Percentiles rank a stretch among this genome's conserved stretches.
Evolutionary conservation across 371 early-diverging fungal genomes (phyloP).

Genomic region (Rhizopus delemar): DNA sequence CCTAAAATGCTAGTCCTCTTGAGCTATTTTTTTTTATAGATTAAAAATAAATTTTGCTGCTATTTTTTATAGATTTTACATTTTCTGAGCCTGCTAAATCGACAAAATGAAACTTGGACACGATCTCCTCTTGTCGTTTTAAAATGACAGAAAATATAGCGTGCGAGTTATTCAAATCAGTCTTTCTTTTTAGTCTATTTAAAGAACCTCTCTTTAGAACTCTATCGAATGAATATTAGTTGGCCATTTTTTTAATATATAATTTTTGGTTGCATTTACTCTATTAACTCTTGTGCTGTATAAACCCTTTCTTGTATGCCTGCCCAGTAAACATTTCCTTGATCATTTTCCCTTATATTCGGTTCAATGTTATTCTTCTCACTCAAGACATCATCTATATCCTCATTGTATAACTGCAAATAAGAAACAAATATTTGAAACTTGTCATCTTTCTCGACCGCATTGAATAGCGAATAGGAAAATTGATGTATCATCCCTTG

Average conservation of each 20-base stretch:
- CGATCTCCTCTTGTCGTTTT: conserved; percentile 1
- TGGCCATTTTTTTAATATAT: no score
- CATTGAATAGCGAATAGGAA: conserved; percentile 57
- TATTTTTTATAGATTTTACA: conserved; percentile 10
- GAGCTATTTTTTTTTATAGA: conserved; percentile 10
- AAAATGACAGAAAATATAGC: conserved; percentile 88
- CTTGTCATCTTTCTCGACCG: conserved; percentile 29
- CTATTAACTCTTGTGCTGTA: conserved; percentile 70
- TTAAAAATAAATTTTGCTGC: conserved; percentile 19
- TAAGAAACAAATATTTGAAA: conserved; percentile 68
- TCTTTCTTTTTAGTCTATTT: conserved; percentile 93
- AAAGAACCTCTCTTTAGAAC: conserved; percentile 69
- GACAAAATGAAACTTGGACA: conserved; percentile 40
- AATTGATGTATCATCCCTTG: conserved; percentile 83
- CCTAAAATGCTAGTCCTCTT: no score
- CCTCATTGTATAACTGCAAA: conserved; percentile 96
- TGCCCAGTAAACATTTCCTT: conserved; percentile 86
- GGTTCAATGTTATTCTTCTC: conserved; percentile 27
- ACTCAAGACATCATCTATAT: conserved; percentile 74
- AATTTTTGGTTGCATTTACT: conserved; percentile 28
- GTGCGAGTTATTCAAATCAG: conserved; percentile 91
- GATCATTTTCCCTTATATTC: conserved; percentile 86
- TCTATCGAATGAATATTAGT: conserved; percentile 12
- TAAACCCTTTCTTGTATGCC: conserved; percentile 82
- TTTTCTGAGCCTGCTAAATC: conserved; percentile 84